These are phyloP conservation scores for Lasiodiplodia citricola DNA, from an alignment of 2,329 filamentous ascomycete species.

Conservation along the genomic window DNA sequence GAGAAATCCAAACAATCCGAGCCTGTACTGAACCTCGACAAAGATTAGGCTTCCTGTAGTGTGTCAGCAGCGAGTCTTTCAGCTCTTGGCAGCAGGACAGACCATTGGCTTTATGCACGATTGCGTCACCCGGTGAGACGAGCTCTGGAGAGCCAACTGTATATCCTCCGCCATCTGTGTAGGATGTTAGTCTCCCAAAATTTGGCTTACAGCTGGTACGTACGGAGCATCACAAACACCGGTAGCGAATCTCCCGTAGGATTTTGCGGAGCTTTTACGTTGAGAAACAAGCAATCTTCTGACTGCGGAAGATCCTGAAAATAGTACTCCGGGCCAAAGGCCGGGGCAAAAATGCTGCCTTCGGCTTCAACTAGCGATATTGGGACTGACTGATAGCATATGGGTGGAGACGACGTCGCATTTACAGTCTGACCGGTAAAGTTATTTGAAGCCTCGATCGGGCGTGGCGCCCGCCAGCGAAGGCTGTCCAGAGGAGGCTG, in stretches of 20 bases:
- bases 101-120: slow-evolving; percentile 23
- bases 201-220: background rate
- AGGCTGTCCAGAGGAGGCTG: slow-evolving; percentile 36
- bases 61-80: slow-evolving; percentile 39
- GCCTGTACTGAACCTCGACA: slow-evolving; percentile 68
- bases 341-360: background rate
- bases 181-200: background rate
- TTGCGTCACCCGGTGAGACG: slow-evolving; percentile 12
- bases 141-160: background rate
- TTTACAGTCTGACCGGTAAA: slow-evolving; percentile 32
- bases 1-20: slow-evolving; percentile 68
- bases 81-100: background rate
- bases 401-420: slow-evolving; percentile 34
- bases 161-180: slow-evolving; percentile 20
- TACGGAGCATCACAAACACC: slow-evolving; percentile 42
- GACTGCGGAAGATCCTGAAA: slow-evolving; percentile 23
- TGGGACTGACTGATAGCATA: slow-evolving; percentile 37
- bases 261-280: slow-evolving; percentile 46
- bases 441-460: slow-evolving; percentile 34
- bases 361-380: background rate
- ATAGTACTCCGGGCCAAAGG: background rate
- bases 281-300: slow-evolving; percentile 50
- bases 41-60: slow-evolving; percentile 55
- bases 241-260: slow-evolving; percentile 36
- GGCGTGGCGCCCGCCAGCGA: slow-evolving; percentile 39